These are phyloP conservation scores for Pulveroboletus frians DNA, from an alignment of 768 basidiomycete species.

Conservation along the genomic window DNA sequence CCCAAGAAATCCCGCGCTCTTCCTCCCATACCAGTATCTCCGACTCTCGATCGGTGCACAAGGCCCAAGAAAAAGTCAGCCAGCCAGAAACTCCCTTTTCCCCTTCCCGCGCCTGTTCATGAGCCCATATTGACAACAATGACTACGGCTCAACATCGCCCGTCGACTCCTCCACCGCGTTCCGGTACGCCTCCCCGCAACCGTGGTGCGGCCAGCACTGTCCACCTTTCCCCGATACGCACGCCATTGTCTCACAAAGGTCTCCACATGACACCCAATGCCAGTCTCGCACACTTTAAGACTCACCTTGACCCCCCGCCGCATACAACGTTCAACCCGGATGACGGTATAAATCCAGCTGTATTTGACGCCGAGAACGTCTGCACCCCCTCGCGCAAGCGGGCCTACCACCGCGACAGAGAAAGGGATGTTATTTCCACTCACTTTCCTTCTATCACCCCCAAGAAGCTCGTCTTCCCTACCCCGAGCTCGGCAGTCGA, in stretches of 20 bases:
- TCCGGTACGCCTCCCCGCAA: slow-evolving; percentile 38
- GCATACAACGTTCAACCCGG: slow-evolving; percentile 24
- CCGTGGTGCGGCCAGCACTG: slow-evolving; percentile 20
- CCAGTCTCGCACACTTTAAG: slow-evolving; percentile 66
- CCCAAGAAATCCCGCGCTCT: slow-evolving; percentile 35
- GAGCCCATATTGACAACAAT: slow-evolving; percentile 15
- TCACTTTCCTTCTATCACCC: slow-evolving; percentile 38
- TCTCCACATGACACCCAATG: slow-evolving; percentile 62
- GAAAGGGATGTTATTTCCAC: slow-evolving; percentile 16
- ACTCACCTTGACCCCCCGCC: slow-evolving; percentile 62
- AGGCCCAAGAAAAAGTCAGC: slow-evolving; percentile 20
- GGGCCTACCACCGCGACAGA: slow-evolving; percentile 27
- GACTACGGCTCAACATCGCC: slow-evolving; percentile 14
- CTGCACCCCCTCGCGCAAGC: slow-evolving; percentile 44
- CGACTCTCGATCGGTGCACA: slow-evolving; percentile 37
- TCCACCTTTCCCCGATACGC: slow-evolving; percentile 52
- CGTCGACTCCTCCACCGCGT: slow-evolving; percentile 35
- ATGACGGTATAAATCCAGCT: slow-evolving; percentile 34
- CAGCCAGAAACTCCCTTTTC: slow-evolving; percentile 14
- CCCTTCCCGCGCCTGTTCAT: slow-evolving; percentile 24
- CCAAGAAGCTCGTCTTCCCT: slow-evolving; percentile 38
- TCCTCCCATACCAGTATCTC: slow-evolving; percentile 44
- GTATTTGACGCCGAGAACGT: slow-evolving; percentile 35
- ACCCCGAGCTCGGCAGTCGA: slow-evolving; percentile 26
- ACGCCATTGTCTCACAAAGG: slow-evolving; percentile 68